Evolutionary conservation across 176 grass and related monocot species (phyloP).

Genomic region (Phragmites australis): DNA sequence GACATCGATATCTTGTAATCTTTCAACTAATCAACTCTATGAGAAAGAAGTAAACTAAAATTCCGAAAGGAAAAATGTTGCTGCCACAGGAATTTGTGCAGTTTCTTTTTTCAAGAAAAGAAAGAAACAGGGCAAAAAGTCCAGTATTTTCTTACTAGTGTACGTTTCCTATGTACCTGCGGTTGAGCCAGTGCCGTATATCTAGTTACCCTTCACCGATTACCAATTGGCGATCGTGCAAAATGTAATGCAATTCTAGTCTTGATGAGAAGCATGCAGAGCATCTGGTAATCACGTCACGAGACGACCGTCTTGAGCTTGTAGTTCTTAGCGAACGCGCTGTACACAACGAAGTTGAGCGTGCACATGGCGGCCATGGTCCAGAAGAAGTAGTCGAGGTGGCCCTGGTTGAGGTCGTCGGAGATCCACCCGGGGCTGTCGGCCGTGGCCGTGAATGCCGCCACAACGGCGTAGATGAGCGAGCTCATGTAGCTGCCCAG

Average conservation of each 20-base stretch:
- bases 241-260: slow-evolving; percentile 4
- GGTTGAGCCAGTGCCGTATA: background rate
- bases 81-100: background rate
- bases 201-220: background rate
- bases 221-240: slow-evolving; percentile 6
- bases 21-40: no score
- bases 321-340: slow-evolving; percentile 62
- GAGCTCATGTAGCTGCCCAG: slow-evolving; percentile 80
- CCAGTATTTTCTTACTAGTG: background rate
- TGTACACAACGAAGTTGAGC: slow-evolving; percentile 68
- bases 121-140: background rate
- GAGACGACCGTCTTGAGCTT: slow-evolving; percentile 60
- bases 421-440: slow-evolving; percentile 68
- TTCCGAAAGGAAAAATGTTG: background rate
- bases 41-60: background rate
- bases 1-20: background rate
- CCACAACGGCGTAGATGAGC: slow-evolving; percentile 60
- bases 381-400: slow-evolving; percentile 87
- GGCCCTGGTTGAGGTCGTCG: slow-evolving; percentile 72
- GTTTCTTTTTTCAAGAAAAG: background rate
- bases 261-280: background rate
- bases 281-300: background rate
- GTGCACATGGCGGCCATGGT: slow-evolving; percentile 52
- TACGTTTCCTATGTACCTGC: background rate
- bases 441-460: slow-evolving; percentile 39